Conservation (phyloP, 495 filamentous ascomycete species). For the Podospora tetraspora region DNA sequence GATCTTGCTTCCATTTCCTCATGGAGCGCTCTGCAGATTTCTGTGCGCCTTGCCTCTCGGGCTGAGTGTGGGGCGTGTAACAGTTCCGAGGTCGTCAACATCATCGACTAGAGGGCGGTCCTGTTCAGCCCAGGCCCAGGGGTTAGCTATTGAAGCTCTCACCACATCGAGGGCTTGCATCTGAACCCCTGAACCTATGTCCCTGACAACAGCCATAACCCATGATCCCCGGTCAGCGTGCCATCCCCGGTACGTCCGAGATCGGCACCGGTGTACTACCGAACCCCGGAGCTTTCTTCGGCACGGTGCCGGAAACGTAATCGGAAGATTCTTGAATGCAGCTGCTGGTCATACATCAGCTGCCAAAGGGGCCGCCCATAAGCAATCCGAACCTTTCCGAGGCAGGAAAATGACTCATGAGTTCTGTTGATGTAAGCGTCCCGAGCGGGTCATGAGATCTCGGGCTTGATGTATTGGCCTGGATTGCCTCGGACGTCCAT, state of each 20-base stretch:
- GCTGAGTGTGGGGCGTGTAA: not conserved
- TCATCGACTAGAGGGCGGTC: not conserved
- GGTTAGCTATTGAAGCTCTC: not conserved
- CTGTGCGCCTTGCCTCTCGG: not conserved
- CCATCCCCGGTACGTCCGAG: not conserved
- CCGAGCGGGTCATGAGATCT: not conserved
- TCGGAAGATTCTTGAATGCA: not conserved
- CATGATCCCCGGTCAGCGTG: not conserved
- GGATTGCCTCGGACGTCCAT: not conserved
- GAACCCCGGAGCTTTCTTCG: not conserved
- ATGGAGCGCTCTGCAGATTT: not conserved
- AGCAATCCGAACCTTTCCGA: not conserved
- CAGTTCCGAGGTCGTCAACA: not conserved
- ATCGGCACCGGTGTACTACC: not conserved
- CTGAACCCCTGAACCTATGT: not conserved
- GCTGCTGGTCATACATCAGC: not conserved
- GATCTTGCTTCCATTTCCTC: not conserved
- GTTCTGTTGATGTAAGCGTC: not conserved
- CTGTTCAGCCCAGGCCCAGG: not conserved
- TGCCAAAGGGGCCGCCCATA: not conserved
- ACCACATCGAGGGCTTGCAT: not conserved
- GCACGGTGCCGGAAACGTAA: not conserved
- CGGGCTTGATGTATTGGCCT: not conserved
- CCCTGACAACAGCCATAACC: not conserved
- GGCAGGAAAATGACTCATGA: not conserved